A percentile compares a stretch with the other conserved stretches of the same genome.
Evolutionary conservation across 2,329 filamentous ascomycete genomes (phyloP).

Genomic region (Fusarium fracticaudum): DNA sequence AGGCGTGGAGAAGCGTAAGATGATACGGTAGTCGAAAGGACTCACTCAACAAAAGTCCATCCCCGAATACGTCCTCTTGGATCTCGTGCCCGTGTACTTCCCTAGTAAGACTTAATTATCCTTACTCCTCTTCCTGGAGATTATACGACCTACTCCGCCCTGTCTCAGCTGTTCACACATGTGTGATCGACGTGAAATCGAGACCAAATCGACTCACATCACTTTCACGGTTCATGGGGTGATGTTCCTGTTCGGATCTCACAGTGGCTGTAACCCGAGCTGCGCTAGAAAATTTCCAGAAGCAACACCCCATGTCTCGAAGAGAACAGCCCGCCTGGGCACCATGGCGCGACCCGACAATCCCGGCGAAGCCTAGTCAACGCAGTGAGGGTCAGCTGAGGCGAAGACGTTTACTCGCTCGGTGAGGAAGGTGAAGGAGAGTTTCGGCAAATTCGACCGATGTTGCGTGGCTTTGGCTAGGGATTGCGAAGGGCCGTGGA

Average conservation of each 20-base stretch:
- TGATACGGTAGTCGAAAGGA: background rate
- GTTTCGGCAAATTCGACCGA: slow-evolving; percentile 8
- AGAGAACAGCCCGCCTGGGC: background rate
- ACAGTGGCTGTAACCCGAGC: slow-evolving; percentile 17
- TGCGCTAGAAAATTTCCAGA: slow-evolving; percentile 45
- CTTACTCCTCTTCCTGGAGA: background rate
- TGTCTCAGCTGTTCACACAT: background rate
- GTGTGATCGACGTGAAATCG: background rate
- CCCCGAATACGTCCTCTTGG: background rate
- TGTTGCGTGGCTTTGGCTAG: slow-evolving; percentile 11
- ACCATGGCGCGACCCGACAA: slow-evolving; percentile 9
- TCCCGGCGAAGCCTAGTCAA: slow-evolving; percentile 19
- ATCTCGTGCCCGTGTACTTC: background rate
- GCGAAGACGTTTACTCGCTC: slow-evolving; percentile 20
- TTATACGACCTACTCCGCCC: background rate
- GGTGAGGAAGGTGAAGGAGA: slow-evolving; percentile 13
- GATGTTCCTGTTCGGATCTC: slow-evolving; percentile 36
- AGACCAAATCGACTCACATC: slow-evolving; percentile 5
- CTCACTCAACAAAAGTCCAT: background rate
- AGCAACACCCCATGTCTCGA: slow-evolving; percentile 19
- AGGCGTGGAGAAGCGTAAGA: slow-evolving; percentile 1
- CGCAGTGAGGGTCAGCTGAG: slow-evolving; percentile 38
- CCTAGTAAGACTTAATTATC: background rate
- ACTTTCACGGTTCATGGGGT: slow-evolving; percentile 27
- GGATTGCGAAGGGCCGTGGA: slow-evolving; percentile 10